Base-by-base conservation (phyloP, 2,329 filamentous ascomycete species). In the Boeremia lycopersici region DNA sequence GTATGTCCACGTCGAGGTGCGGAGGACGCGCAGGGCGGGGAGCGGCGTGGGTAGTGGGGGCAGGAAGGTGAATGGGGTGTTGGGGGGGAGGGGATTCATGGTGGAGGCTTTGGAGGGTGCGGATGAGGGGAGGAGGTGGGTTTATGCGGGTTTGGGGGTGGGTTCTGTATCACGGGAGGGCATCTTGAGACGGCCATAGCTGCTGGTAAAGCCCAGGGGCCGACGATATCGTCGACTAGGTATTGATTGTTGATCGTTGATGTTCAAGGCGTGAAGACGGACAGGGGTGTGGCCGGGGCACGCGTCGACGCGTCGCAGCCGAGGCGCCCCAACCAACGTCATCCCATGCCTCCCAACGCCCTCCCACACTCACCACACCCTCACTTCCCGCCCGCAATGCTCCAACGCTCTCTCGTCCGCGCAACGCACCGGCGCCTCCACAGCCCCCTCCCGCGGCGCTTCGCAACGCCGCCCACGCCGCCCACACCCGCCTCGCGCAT, bases 401-500 rank as follows among this genome's bases (percentile, higher is more conserved):
- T 64, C 6, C 54, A 53, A 48, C 40, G 55, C 15, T 29, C 29
- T 6, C n/a, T 63, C 6, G 25, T 55, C 1, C 53, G 48, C 13
- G 34, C 52, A 4, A 29, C 46, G 6, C 52, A 36, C 23, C 46
- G 33, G 25, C 4, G n/a, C 8, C 6, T 17, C 17, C 7, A 49
- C 38, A 31, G 28, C 42, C 19, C 53, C 41, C 25, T 6, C n/a
- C 36, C 12, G 45, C 65, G 65, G 36, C 60, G 38, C 15, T 66
- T 68, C 39, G 51, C 67, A 25, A 56, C 64, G 56, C 45, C 56
- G 31, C 46, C 59, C 48, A 45, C 56, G 36, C 47, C 62, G 4
- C 48, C 60, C 23, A 53, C 60, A 6, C 62, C 70, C 6, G 67
- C 70, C 53, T 65, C 69, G 15, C 72, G 70, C 45, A 69, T 74